A percentile compares a stretch with the other conserved stretches of the same genome.
These are phyloP conservation scores for Seiridium unicorne DNA, from an alignment of 2,329 filamentous ascomycete genomes.

Conservation along the genomic window DNA sequence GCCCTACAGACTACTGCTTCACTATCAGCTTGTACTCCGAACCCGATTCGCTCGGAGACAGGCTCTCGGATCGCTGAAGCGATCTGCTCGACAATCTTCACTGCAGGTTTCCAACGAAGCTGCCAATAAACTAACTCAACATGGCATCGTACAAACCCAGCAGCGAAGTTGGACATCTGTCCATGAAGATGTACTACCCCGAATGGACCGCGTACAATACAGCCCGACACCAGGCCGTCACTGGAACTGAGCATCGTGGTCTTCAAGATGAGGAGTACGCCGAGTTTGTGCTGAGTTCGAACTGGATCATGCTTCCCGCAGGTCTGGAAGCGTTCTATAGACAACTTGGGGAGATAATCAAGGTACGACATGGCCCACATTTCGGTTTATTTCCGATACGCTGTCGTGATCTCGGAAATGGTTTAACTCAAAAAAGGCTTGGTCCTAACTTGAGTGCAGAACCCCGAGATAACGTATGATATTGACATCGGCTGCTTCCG, in stretches of 20 bases:
- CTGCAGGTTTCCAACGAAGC: too few relatives aligned
- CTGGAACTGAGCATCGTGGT: not conserved
- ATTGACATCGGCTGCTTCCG: slow-evolving; percentile 6
- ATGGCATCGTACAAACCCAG: not conserved
- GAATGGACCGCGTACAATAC: not conserved
- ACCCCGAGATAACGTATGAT: slow-evolving; percentile 6
- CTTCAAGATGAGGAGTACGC: not conserved
- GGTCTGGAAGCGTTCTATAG: slow-evolving; percentile 9
- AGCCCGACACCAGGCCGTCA: not conserved
- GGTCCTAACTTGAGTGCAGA: not conserved
- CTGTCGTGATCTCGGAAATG: too few relatives aligned
- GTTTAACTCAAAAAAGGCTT: not conserved
- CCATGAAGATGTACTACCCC: not conserved
- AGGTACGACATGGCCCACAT: not conserved
- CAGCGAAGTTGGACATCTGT: not conserved
- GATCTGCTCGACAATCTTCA: too few relatives aligned
- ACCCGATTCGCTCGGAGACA: too few relatives aligned
- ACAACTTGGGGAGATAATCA: not conserved
- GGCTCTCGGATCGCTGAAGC: too few relatives aligned
- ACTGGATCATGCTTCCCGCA: slow-evolving; percentile 10
- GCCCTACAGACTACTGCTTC: too few relatives aligned
- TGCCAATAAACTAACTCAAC: not conserved
- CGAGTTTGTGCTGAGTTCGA: slow-evolving; percentile 6
- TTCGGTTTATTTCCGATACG: too few relatives aligned
- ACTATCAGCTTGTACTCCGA: too few relatives aligned